Evolutionary conservation across 225 moss, liverwort and hornwort species (phyloP).

Genomic region (Sphagnum tenellum): DNA sequence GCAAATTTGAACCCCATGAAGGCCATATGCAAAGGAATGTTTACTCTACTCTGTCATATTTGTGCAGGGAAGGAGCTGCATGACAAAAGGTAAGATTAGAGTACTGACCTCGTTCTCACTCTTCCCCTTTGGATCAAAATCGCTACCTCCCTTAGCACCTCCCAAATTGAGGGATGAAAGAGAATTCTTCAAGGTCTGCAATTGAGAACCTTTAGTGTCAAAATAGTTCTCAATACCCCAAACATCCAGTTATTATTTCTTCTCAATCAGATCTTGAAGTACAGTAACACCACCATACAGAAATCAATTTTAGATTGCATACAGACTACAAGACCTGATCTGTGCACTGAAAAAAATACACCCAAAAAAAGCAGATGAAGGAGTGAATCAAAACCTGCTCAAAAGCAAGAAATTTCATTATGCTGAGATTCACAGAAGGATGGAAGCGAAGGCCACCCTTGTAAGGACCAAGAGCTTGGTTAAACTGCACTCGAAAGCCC

Average conservation of each 20-base stretch:
- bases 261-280: neutral
- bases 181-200: constrained; percentile 88
- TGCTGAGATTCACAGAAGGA: constrained; percentile 87
- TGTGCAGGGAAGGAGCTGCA: too few relatives aligned
- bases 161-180: constrained; percentile 83
- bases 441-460: constrained; percentile 98
- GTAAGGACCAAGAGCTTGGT: constrained; percentile 95
- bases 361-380: neutral
- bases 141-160: constrained; percentile 97
- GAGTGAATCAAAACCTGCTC: constrained; percentile 62
- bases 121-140: constrained; percentile 95
- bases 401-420: constrained; percentile 95
- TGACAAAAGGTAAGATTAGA: too few relatives aligned
- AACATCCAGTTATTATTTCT: too few relatives aligned
- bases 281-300: neutral
- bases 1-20: too few relatives aligned
- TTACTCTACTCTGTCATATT: too few relatives aligned
- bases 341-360: too few relatives aligned
- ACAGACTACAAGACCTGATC: too few relatives aligned
- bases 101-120: constrained; percentile 83
- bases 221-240: too few relatives aligned
- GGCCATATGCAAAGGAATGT: too few relatives aligned
- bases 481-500: constrained; percentile 96
- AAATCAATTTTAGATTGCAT: too few relatives aligned
- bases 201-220: neutral